Conservation (phyloP, 169 alveolate species). For the Toxoplasma gondii region DNA sequence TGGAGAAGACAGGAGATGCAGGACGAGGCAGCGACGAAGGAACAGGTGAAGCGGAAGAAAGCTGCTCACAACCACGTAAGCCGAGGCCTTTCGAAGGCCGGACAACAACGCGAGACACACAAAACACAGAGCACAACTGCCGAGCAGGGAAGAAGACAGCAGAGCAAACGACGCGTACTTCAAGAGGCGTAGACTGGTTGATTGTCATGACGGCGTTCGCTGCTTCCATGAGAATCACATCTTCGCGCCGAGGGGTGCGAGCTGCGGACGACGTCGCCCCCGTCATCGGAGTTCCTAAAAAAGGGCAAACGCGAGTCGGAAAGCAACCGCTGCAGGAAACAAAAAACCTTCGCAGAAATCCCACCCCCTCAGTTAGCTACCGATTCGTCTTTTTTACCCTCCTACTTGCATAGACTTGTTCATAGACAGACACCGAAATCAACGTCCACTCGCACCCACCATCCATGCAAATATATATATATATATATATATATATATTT, state of each 20-base stretch:
- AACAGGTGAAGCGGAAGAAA: too few species aligned
- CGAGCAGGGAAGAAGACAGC: too few species aligned
- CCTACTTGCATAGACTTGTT: neutral
- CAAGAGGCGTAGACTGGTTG: constrained; percentile 4
- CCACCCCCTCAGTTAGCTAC: neutral
- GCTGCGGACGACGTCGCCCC: constrained; percentile 5
- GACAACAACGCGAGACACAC: too few species aligned
- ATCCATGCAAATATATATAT: neutral
- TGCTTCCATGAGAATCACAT: neutral
- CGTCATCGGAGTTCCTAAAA: neutral
- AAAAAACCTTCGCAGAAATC: neutral
- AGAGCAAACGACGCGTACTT: neutral
- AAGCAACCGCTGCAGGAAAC: neutral
- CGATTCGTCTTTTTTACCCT: neutral
- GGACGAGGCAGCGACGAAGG: too few species aligned
- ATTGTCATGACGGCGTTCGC: constrained; percentile 21
- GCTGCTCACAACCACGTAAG: too few species aligned
- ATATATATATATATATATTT: constrained; percentile 6
- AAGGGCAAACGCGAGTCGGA: neutral
- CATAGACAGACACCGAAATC: neutral
- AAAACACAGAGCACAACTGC: too few species aligned
- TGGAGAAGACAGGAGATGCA: neutral
- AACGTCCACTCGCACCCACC: neutral
- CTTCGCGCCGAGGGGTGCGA: constrained; percentile 19
- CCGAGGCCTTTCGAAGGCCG: too few species aligned